These are phyloP conservation scores for Blepharisma stoltei DNA, from an alignment of 73 alveolate genomes.

Conservation along the genomic window DNA sequence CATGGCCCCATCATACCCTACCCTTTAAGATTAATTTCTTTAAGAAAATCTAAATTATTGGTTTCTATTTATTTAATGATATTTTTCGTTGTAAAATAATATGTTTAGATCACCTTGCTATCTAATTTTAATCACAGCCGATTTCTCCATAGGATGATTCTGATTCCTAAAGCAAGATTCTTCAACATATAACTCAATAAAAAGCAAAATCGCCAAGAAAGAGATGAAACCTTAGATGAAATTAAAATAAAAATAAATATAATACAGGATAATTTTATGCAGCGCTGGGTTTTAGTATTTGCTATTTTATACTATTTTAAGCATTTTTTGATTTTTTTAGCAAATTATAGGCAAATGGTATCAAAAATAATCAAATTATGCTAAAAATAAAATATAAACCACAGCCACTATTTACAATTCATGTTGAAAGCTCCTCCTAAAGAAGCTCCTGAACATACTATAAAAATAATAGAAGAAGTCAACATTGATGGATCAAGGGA, in stretches of 20 bases:
- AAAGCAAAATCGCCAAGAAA: neutral
- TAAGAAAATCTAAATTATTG: no score
- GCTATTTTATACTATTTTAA: no score
- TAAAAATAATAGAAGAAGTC: slow-evolving; percentile 46
- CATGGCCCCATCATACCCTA: neutral
- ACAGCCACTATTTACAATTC: neutral
- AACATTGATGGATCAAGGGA: slow-evolving; percentile 85
- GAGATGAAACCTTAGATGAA: neutral
- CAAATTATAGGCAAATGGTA: no score
- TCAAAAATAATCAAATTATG: no score
- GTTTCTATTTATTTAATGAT: no score
- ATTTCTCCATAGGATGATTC: no score
- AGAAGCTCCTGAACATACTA: neutral
- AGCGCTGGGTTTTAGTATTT: neutral
- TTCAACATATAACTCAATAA: neutral
- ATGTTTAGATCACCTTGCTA: no score
- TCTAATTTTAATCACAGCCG: no score
- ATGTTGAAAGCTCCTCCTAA: slow-evolving; percentile 15
- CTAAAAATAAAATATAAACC: no score
- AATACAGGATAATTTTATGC: neutral
- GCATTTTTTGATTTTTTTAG: no score
- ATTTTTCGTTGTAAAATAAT: no score
- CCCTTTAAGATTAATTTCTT: neutral
- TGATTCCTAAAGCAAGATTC: neutral
- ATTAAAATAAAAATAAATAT: neutral